phyloP scores from a whole-genome alignment of 768 basidiomycete species.

The Tulasnella calospora region DNA sequence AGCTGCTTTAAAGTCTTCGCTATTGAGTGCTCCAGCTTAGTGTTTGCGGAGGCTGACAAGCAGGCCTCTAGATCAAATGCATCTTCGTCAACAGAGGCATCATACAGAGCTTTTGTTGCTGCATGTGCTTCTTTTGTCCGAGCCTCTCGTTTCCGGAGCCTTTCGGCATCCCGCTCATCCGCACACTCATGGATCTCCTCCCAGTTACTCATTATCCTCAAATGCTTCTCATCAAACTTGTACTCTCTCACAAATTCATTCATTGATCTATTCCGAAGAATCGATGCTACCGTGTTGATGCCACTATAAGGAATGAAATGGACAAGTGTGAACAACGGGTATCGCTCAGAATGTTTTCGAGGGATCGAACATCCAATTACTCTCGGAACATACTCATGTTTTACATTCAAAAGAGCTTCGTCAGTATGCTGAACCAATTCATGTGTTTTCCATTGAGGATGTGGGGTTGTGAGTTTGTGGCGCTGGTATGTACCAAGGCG shows the following conservation, averaged over 20 bases:
- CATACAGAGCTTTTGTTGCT: not conserved
- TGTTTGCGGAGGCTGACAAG: not conserved
- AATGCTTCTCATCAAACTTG: not conserved
- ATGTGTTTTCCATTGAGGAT: not conserved
- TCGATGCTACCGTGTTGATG: not conserved
- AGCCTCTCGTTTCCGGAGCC: constrained; percentile 27
- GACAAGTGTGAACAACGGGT: not conserved
- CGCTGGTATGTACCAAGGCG: not conserved
- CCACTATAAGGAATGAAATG: not conserved
- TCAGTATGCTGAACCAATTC: not conserved
- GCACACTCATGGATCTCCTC: constrained; percentile 38
- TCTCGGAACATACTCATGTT: not conserved
- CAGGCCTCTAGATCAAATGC: not conserved
- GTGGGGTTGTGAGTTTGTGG: not conserved
- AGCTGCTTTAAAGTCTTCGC: not conserved
- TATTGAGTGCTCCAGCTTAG: no score
- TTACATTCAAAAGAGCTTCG: not conserved
- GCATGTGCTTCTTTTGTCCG: not conserved
- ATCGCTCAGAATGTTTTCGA: not conserved
- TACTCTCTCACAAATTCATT: not conserved
- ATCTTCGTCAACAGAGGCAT: not conserved
- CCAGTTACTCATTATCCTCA: constrained; percentile 36
- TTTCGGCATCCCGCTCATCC: constrained; percentile 38
- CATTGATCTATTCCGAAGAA: not conserved
- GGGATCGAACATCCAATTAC: not conserved